Conservation (phyloP, 1,139 yeast species). For the Pneumocystis murina region DNA sequence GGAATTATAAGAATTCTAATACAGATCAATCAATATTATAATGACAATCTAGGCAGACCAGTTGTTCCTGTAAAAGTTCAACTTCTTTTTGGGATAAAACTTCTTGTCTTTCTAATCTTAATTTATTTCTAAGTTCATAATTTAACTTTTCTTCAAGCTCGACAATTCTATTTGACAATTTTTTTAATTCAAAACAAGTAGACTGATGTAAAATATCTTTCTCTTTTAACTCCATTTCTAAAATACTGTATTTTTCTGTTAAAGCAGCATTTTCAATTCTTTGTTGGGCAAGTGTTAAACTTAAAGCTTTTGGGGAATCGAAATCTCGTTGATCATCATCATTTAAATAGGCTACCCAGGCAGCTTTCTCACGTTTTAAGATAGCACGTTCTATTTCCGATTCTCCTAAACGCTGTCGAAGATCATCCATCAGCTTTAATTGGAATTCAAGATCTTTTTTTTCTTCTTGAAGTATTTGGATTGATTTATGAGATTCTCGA, state of each 20-base stretch:
- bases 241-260: constrained; percentile 14
- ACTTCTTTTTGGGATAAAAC: constrained; percentile 47
- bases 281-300: constrained; percentile 3
- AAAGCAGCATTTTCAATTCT: constrained; percentile 3
- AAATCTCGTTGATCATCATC: constrained; percentile 19
- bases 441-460: constrained; percentile 31
- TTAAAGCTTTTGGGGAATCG: constrained; percentile 3
- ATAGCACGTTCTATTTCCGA: constrained; percentile 40
- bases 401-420: constrained; percentile 36
- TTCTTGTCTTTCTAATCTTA: constrained; percentile 39
- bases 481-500: constrained; percentile 31
- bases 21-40: not conserved
- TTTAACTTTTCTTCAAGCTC: constrained; percentile 26
- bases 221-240: constrained; percentile 18
- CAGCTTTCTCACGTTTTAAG: constrained; percentile 31
- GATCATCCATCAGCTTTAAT: constrained; percentile 29
- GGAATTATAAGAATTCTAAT: constrained; percentile 23
- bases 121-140: constrained; percentile 1
- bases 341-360: constrained; percentile 23
- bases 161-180: constrained; percentile 23
- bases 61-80: constrained; percentile 39
- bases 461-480: constrained; percentile 41
- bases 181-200: constrained; percentile 23
- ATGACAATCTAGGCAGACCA: constrained; percentile 13
- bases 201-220: constrained; percentile 24